Percentiles rank a stretch among this genome's conserved stretches.
phyloP scores from a whole-genome alignment of 768 basidiomycete species.

The Crucibulum laeve region DNA sequence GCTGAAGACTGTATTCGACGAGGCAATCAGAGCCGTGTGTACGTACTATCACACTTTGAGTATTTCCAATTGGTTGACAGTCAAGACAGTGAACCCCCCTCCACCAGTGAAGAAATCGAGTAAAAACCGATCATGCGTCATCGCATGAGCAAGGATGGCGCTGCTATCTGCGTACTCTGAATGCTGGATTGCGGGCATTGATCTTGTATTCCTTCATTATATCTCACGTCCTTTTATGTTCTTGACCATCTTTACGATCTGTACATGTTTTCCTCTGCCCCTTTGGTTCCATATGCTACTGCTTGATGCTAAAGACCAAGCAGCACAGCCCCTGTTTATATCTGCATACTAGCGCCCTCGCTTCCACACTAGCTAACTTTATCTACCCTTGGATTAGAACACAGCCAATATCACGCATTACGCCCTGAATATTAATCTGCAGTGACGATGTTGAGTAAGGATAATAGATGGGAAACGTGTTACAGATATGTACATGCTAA shows the following conservation, averaged over 20 bases:
- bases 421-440: too few species aligned
- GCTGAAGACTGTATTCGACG: conserved; percentile 98
- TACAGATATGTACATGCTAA: too few species aligned
- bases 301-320: neutral
- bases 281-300: neutral
- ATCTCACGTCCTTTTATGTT: conserved; percentile 57
- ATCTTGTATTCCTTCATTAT: conserved; percentile 19
- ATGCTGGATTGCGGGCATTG: conserved; percentile 11
- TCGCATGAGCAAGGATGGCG: conserved; percentile 47
- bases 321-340: too few species aligned
- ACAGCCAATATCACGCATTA: neutral
- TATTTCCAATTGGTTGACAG: neutral
- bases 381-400: neutral
- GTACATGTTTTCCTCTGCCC: conserved; percentile 35
- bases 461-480: too few species aligned
- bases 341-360: too few species aligned
- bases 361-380: too few species aligned
- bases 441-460: too few species aligned
- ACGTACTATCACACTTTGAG: conserved; percentile 31
- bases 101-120: conserved; percentile 54
- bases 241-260: conserved; percentile 60
- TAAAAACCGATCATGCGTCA: conserved; percentile 56
- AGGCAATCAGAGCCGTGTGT: conserved; percentile 96
- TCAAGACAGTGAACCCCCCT: conserved; percentile 66
- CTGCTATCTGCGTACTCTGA: conserved; percentile 13